A percentile compares a stretch with the other conserved stretches of the same genome.
phyloP scores from a whole-genome alignment of 352 stramenopile species.

The Pythium aristosporum region DNA sequence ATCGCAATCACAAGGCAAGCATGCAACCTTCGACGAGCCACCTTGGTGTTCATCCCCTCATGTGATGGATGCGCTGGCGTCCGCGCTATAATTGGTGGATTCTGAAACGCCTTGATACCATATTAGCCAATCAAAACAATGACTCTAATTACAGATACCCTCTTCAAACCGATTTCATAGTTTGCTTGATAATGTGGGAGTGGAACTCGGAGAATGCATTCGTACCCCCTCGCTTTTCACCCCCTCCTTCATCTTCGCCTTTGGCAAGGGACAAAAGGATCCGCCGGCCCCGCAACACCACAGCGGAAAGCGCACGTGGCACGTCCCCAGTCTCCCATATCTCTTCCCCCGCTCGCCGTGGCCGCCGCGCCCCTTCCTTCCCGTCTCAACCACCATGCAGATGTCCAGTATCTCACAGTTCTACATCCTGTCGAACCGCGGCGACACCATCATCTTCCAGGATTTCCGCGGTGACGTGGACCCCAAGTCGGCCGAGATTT shows the following conservation, averaged over 20 bases:
- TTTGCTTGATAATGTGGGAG: background rate
- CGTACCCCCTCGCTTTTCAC: background rate
- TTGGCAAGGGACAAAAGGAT: background rate
- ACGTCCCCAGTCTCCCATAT: background rate
- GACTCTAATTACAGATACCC: background rate
- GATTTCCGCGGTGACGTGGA: constrained; percentile 93
- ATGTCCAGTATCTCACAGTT: constrained; percentile 95
- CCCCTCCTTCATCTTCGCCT: background rate
- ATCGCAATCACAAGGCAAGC: no score
- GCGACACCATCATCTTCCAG: constrained; percentile 98
- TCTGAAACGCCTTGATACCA: no score
- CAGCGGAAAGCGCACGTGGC: constrained; percentile 13
- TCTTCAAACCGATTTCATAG: background rate
- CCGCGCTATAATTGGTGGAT: no score
- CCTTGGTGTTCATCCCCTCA: no score
- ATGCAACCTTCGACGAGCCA: no score
- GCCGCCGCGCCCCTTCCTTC: background rate
- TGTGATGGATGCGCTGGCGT: no score
- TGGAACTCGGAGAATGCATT: background rate
- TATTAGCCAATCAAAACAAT: background rate
- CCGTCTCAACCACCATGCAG: constrained; percentile 17
- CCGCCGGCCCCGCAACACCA: no score
- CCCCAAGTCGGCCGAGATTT: constrained; percentile 92
- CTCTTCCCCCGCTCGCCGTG: background rate
- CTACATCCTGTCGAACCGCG: constrained; percentile 98